Evolutionary conservation across 257 asterid species (phyloP).

Genomic region (Ligustrum vulgare): DNA sequence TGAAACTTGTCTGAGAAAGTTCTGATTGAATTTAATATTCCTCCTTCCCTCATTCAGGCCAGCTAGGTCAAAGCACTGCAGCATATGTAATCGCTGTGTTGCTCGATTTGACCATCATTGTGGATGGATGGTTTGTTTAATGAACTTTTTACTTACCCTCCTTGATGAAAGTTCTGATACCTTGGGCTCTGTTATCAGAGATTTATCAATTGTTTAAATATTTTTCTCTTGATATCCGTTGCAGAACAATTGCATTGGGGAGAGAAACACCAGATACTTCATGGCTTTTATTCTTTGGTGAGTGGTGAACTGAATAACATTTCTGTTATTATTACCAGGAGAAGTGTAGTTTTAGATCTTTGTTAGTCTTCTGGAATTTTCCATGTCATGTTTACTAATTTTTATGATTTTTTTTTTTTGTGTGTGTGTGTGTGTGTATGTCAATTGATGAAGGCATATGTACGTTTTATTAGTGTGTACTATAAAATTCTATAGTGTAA

Average conservation of each 20-base stretch:
- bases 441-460: not conserved
- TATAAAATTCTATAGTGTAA: slow-evolving; percentile 13
- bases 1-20: slow-evolving; percentile 12
- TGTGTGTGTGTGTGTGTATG: too few relatives aligned
- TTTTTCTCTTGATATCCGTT: slow-evolving; percentile 24
- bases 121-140: slow-evolving; percentile 90
- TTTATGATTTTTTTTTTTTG: not conserved
- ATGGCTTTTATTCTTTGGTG: slow-evolving; percentile 94
- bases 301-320: slow-evolving; percentile 32
- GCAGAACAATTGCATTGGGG: slow-evolving; percentile 99
- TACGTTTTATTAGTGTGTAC: not conserved
- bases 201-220: slow-evolving; percentile 13
- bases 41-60: slow-evolving; percentile 52
- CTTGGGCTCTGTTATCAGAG: slow-evolving; percentile 4
- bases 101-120: slow-evolving; percentile 99
- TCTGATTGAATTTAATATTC: slow-evolving; percentile 22
- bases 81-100: slow-evolving; percentile 88
- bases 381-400: slow-evolving; percentile 2
- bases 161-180: slow-evolving; percentile 5
- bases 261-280: slow-evolving; percentile 91
- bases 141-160: slow-evolving; percentile 23
- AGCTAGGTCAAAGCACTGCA: slow-evolving; percentile 98
- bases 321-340: slow-evolving; percentile 2
- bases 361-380: slow-evolving; percentile 5
- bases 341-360: slow-evolving; percentile 10